These are phyloP conservation scores for Cornus florida DNA, from an alignment of 148 eudicot genomes.

Conservation along the genomic window DNA sequence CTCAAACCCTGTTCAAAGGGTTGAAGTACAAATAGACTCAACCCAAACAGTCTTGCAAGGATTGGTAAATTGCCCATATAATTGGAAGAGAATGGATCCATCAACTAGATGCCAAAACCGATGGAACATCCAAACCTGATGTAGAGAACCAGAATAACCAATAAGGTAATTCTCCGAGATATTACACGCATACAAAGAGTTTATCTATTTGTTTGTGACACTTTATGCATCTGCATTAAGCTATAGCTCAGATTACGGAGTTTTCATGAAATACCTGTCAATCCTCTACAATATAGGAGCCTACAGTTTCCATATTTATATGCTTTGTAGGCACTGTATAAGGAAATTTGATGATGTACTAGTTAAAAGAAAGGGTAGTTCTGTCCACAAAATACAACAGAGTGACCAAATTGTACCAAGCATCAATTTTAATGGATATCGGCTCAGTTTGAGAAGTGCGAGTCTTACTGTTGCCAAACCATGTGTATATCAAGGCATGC, in stretches of 20 bases:
- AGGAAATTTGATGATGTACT: not conserved
- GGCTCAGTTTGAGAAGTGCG: no score
- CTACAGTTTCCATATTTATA: not conserved
- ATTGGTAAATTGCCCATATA: no score
- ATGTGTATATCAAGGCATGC: not conserved
- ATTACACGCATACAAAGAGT: not conserved
- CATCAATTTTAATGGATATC: no score
- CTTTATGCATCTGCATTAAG: no score
- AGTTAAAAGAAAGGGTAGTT: no score
- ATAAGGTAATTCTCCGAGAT: not conserved
- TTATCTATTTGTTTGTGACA: no score
- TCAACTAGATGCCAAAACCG: not conserved
- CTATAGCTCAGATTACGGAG: not conserved
- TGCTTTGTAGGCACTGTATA: not conserved
- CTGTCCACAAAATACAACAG: no score
- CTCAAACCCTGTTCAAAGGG: no score
- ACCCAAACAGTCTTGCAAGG: no score
- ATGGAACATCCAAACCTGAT: not conserved
- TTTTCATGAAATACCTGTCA: not conserved
- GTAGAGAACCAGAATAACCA: not conserved
- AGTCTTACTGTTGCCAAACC: no score
- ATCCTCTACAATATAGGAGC: not conserved
- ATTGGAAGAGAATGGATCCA: not conserved
- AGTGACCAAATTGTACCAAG: no score
- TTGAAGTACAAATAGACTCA: no score